phyloP scores from a whole-genome alignment of 352 stramenopile species.

The Pythium grandisporangium region DNA sequence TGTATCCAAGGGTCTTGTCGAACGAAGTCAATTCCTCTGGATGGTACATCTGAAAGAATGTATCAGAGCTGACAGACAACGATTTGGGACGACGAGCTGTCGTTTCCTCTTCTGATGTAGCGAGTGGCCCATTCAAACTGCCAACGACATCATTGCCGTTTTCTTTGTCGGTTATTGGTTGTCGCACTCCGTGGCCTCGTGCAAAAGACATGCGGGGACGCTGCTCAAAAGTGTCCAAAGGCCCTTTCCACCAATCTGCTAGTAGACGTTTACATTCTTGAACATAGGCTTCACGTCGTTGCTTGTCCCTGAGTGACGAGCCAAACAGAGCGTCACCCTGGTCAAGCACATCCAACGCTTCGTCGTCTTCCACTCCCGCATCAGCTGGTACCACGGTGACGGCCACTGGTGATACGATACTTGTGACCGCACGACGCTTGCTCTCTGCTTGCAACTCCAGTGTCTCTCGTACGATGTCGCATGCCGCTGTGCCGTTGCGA shows the following conservation, averaged over 20 bases:
- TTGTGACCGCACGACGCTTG: conserved; percentile 36
- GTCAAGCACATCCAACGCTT: conserved; percentile 16
- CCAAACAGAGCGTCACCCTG: conserved; percentile 12
- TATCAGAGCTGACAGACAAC: conserved; percentile 40
- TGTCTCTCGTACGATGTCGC: conserved; percentile 52
- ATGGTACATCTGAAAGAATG: conserved; percentile 81
- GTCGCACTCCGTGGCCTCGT: not conserved
- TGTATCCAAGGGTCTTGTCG: conserved; percentile 77
- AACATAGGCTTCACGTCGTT: conserved; percentile 56
- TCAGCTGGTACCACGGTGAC: conserved; percentile 14
- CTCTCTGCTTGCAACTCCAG: conserved; percentile 55
- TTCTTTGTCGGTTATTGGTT: not conserved
- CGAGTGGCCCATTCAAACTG: not conserved
- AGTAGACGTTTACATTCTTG: conserved; percentile 66
- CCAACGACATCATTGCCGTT: not conserved
- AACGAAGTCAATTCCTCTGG: conserved; percentile 81
- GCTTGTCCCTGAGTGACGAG: conserved; percentile 31
- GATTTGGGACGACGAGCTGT: conserved; percentile 6
- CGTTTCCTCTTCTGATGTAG: not conserved
- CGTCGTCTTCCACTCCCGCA: conserved; percentile 19
- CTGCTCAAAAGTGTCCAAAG: conserved; percentile 74
- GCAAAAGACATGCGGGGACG: conserved; percentile 13
- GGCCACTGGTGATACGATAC: conserved; percentile 2
- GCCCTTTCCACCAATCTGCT: conserved; percentile 84
- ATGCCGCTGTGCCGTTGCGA: conserved; percentile 47